These are phyloP conservation scores for Ettlia oleoabundans DNA, from an alignment of 139 green algal species.

Conservation along the genomic window DNA sequence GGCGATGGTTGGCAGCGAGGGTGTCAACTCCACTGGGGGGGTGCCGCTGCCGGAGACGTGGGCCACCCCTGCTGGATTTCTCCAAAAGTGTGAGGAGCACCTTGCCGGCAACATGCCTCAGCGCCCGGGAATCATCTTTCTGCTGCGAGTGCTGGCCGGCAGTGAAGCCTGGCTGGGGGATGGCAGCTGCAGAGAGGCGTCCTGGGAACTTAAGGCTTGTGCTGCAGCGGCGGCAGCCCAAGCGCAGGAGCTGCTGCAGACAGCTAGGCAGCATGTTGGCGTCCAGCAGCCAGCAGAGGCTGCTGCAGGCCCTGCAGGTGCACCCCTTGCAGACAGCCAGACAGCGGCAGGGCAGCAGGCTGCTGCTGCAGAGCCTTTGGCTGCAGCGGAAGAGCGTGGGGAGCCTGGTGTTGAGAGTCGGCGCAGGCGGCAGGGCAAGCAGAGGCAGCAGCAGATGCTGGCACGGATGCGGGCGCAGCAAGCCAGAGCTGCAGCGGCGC, in stretches of 20 bases:
- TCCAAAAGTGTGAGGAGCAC: neutral
- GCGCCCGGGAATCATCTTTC: slow-evolving; percentile 13
- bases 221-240: neutral
- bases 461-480: slow-evolving; percentile 27
- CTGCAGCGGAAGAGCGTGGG: neutral
- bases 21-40: neutral
- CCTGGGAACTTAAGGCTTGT: slow-evolving; percentile 10
- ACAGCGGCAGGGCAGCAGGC: neutral
- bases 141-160: slow-evolving; percentile 24
- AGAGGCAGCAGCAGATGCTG: slow-evolving; percentile 23
- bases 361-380: neutral
- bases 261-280: neutral
- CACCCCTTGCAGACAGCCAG: neutral
- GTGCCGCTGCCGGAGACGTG: slow-evolving; percentile 1
- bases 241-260: neutral
- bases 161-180: slow-evolving; percentile 17
- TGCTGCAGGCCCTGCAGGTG: neutral
- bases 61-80: neutral
- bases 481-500: neutral
- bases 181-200: slow-evolving; percentile 6
- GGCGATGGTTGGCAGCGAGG: neutral
- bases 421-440: neutral
- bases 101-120: neutral
- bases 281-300: neutral
- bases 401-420: too few species aligned